These are phyloP conservation scores for Fraxinus baroniana DNA, from an alignment of 305 asterid species.

Conservation along the genomic window DNA sequence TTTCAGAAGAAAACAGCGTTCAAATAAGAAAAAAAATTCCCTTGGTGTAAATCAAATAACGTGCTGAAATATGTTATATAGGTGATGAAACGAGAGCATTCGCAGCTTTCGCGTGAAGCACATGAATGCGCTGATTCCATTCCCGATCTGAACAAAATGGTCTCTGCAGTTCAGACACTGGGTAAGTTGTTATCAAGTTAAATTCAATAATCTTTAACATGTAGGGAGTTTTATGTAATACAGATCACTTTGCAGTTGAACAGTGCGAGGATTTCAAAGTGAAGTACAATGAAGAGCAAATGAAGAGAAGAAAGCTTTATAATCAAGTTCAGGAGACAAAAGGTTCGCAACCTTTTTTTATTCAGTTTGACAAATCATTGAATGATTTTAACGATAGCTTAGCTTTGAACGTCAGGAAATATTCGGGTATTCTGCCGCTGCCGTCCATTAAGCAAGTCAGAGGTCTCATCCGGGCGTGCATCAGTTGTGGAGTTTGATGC, in stretches of 20 bases:
- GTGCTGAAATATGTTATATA: conserved; percentile 27
- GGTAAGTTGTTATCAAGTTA: conserved; percentile 48
- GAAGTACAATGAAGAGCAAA: conserved; percentile 90
- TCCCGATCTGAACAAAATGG: conserved; percentile 88
- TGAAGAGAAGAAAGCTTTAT: conserved; percentile 77
- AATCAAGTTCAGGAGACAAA: conserved; percentile 93
- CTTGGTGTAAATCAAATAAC: conserved; percentile 15
- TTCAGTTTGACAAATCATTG: conserved; percentile 1
- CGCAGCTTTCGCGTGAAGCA: conserved; percentile 79
- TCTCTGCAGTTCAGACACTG: conserved; percentile 82
- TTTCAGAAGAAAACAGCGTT: background rate
- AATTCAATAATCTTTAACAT: conserved; percentile 5
- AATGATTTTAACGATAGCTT: conserved; percentile 17
- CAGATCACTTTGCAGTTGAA: conserved; percentile 53
- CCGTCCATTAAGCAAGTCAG: conserved; percentile 89
- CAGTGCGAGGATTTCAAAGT: conserved; percentile 93
- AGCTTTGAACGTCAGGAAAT: conserved; percentile 58
- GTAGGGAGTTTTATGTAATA: conserved; percentile 3
- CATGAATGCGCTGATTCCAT: conserved; percentile 81
- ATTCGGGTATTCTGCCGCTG: conserved; percentile 96
- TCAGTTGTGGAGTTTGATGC: conserved; percentile 77
- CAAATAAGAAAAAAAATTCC: background rate
- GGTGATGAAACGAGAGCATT: conserved; percentile 82
- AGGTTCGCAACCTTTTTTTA: conserved; percentile 43
- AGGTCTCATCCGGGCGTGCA: conserved; percentile 55